Conservation (phyloP, 31 red algal genomes). For the Asparagopsis taxiformis region DNA sequence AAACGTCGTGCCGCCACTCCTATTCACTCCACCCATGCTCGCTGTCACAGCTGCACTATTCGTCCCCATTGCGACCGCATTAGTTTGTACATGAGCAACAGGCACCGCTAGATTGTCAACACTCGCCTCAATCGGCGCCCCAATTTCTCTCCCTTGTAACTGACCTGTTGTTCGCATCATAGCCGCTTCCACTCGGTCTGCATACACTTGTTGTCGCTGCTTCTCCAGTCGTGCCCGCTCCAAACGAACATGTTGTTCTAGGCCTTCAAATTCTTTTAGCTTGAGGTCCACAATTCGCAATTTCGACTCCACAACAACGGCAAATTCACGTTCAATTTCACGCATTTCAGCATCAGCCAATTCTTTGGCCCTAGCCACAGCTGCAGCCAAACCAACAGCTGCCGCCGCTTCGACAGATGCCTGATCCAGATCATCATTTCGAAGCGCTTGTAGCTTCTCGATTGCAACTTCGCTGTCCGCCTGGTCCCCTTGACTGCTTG, state of each 20-base stretch:
- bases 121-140: constrained; percentile 5
- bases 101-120: constrained; percentile 21
- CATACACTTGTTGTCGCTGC: constrained; percentile 56
- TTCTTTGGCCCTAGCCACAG: constrained; percentile 60
- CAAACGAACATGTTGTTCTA: constrained; percentile 49
- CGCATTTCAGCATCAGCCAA: constrained; percentile 69
- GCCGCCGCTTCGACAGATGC: constrained; percentile 73
- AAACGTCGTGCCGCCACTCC: neutral
- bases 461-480: neutral
- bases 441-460: constrained; percentile 10
- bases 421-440: constrained; percentile 45
- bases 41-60: neutral
- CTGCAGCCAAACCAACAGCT: constrained; percentile 78
- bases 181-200: constrained; percentile 49
- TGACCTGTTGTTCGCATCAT: constrained; percentile 22
- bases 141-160: constrained; percentile 10
- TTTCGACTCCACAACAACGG: constrained; percentile 59
- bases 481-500: constrained; percentile 1
- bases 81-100: neutral
- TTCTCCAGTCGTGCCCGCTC: constrained; percentile 70
- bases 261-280: constrained; percentile 51
- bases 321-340: constrained; percentile 80
- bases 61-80: neutral
- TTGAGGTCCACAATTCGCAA: constrained; percentile 61
- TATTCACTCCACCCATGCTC: neutral